Base-by-base conservation (phyloP, 2,329 filamentous ascomycete genomes). In the Scytalidium lignicola region DNA sequence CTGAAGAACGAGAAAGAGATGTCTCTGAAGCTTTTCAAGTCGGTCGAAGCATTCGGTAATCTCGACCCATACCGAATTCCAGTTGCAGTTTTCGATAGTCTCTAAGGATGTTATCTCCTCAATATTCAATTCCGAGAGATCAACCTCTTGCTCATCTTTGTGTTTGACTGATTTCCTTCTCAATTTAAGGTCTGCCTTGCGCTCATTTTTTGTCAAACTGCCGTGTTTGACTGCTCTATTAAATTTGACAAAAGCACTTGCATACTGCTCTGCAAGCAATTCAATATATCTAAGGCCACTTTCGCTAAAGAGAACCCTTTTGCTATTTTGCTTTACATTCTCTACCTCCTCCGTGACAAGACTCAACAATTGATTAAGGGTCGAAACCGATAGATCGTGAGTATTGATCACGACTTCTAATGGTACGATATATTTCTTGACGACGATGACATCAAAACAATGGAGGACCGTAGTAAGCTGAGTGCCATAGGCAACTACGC, bases 1-100 rank as follows among this genome's bases (percentile, higher is more conserved):
- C 23, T 59, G 58, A 26, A 49, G 53, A 4, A 62, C 50, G 12
- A 61, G 46, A 17, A 61, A 49, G 44, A 60, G 50, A 52, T 56
- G 52, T 13, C 57, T 51, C 39, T 60, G 58, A 18, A 61, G 21
- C 10, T 58, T 48, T 39, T 55, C 49, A 15, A 62, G 46, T 18
- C 54, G 43, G 13, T 48, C 44, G 28, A 54, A 50, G 19, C 43
- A 49, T 7, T 43, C 43, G 7, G 49, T 21, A 2, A 54, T 26
- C 2, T 32, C 41, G 19, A 21, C 13, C 3, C 32, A 17, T 10
- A 42, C 46, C 3, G 40, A 17, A 29, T n/a, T 43, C 56, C 53
- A 58, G n/a, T 50, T 49, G 13, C 47, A 37, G 12, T 47, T 53
- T 37, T 61, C 58, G 21, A 60, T 28, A 10, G 49, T 48, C 23